A percentile compares a stretch with the other conserved stretches of the same genome.
Evolutionary conservation across 768 basidiomycete species (phyloP).

Genomic region (Lanmaoa rubissima): DNA sequence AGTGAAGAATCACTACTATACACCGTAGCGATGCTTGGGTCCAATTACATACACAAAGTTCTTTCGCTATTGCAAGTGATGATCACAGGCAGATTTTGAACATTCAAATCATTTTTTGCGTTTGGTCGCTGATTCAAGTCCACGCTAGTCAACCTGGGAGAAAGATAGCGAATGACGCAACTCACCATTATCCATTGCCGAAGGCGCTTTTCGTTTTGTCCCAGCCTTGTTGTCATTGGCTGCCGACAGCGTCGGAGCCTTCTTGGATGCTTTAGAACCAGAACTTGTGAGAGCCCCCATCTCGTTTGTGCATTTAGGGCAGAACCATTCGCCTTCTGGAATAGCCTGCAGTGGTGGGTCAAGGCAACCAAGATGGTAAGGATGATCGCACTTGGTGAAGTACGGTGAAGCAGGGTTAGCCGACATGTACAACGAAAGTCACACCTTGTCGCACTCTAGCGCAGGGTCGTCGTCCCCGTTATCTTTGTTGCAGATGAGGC

Average conservation of each 20-base stretch:
- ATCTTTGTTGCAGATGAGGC: slow-evolving; percentile 70
- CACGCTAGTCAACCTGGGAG: background rate
- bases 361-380: slow-evolving; percentile 83
- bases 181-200: slow-evolving; percentile 39
- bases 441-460: slow-evolving; percentile 90
- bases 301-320: slow-evolving; percentile 63
- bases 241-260: slow-evolving; percentile 12
- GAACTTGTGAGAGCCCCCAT: slow-evolving; percentile 45
- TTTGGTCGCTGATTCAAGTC: slow-evolving; percentile 31
- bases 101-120: slow-evolving; percentile 36
- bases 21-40: slow-evolving; percentile 1
- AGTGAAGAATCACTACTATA: slow-evolving; percentile 18
- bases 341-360: slow-evolving; percentile 70
- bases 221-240: slow-evolving; percentile 26
- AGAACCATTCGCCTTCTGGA: slow-evolving; percentile 94
- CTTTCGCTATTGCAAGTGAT: background rate
- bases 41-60: slow-evolving; percentile 5
- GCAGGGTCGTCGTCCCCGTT: slow-evolving; percentile 69
- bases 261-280: slow-evolving; percentile 14
- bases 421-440: background rate
- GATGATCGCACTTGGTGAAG: slow-evolving; percentile 71
- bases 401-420: slow-evolving; percentile 1
- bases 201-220: slow-evolving; percentile 47
- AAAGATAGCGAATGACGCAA: background rate
- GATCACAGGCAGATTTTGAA: background rate